These are phyloP conservation scores for Tuber brumale DNA, from an alignment of 495 filamentous ascomycete species.

Conservation along the genomic window DNA sequence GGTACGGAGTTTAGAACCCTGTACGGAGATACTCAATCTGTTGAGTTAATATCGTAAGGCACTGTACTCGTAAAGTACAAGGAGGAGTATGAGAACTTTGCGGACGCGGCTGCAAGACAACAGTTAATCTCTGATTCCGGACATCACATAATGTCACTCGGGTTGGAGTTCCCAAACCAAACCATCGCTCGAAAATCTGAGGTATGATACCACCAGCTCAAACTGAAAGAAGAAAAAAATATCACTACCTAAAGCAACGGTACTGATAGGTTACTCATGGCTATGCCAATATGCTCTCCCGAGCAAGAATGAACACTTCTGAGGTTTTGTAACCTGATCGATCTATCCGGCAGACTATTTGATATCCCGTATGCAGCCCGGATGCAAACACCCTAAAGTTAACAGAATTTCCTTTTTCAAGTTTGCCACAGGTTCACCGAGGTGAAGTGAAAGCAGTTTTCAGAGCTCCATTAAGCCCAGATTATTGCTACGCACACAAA, in stretches of 20 bases:
- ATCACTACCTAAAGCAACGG: neutral
- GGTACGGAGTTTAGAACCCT: no score
- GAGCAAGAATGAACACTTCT: neutral
- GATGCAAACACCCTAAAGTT: constrained; percentile 2
- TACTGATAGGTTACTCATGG: neutral
- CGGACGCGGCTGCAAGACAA: neutral
- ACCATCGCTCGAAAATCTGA: neutral
- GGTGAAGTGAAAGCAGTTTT: neutral
- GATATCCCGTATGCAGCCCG: neutral
- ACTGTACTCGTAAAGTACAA: no score
- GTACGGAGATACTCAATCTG: no score
- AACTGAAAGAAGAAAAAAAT: neutral
- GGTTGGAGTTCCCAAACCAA: neutral
- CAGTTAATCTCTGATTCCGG: neutral
- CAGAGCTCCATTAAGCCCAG: neutral
- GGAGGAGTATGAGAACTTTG: no score
- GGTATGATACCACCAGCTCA: neutral
- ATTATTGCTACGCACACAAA: neutral
- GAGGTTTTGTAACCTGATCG: neutral
- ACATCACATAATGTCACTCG: neutral
- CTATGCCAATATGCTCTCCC: neutral
- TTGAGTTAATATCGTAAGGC: no score
- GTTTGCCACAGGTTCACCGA: neutral
- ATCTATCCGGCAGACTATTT: neutral
- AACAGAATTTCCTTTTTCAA: neutral